A percentile compares a stretch with the other conserved stretches of the same genome.
phyloP scores from a whole-genome alignment of 768 basidiomycete species.

The Hygrophorus pudorinus region DNA sequence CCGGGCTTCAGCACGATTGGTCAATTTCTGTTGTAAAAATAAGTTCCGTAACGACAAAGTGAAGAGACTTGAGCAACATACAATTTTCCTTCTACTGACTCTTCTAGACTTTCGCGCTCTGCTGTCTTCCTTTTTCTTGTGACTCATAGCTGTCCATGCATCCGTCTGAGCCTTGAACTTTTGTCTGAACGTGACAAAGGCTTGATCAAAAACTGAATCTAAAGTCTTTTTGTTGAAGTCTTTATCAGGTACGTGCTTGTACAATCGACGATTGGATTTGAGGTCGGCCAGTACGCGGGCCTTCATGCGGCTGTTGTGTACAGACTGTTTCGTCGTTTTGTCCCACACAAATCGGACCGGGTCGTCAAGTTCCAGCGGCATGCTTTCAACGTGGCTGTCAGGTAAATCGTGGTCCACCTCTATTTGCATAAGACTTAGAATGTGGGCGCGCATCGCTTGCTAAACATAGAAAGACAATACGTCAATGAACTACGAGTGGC shows the following conservation, averaged over 20 bases:
- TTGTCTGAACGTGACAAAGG: conserved; percentile 56
- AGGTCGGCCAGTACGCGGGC: conserved; percentile 50
- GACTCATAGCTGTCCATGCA: conserved; percentile 26
- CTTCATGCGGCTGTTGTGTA: conserved; percentile 68
- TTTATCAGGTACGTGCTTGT: conserved; percentile 54
- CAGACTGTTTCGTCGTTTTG: conserved; percentile 65
- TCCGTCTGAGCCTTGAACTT: conserved; percentile 59
- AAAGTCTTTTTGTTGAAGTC: conserved; percentile 56
- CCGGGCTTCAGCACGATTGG: conserved; percentile 51
- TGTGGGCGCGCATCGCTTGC: conserved; percentile 64
- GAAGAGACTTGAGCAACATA: conserved; percentile 23
- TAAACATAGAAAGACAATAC: conserved; percentile 16
- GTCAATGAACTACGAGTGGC: background rate
- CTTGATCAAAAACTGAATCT: conserved; percentile 60
- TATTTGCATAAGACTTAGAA: conserved; percentile 50
- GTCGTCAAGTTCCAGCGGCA: conserved; percentile 30
- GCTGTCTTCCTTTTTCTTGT: conserved; percentile 44
- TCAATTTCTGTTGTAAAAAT: conserved; percentile 45
- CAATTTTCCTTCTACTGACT: conserved; percentile 50
- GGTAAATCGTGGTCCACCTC: conserved; percentile 50
- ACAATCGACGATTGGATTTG: conserved; percentile 41
- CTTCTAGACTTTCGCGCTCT: conserved; percentile 58
- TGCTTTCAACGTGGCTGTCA: conserved; percentile 49
- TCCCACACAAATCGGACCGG: conserved; percentile 74
- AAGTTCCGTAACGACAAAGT: conserved; percentile 7